phyloP scores from a whole-genome alignment of 331 rosid species.

The Spiraea crenata region DNA sequence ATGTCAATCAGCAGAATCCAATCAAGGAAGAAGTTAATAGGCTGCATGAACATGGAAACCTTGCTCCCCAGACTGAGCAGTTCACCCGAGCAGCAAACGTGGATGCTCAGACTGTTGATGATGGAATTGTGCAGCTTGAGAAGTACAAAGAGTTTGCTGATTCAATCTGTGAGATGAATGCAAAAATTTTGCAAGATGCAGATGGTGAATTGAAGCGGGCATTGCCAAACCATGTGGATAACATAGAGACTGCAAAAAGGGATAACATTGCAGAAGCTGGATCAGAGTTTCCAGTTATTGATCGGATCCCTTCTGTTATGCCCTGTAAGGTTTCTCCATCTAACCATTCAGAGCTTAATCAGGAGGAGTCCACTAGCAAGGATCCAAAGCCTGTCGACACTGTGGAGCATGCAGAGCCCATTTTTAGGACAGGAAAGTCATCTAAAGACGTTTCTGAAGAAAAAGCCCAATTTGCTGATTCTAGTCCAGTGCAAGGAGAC shows the following conservation, averaged over 20 bases:
- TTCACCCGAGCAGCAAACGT: slow-evolving; percentile 29
- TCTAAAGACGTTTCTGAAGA: slow-evolving; percentile 40
- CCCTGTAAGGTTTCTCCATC: slow-evolving; percentile 44
- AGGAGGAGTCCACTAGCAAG: slow-evolving; percentile 47
- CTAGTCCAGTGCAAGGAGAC: slow-evolving; percentile 60
- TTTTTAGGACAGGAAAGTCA: slow-evolving; percentile 37
- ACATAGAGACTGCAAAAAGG: slow-evolving; percentile 28
- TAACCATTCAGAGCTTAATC: slow-evolving; percentile 49
- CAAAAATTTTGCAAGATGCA: slow-evolving; percentile 44
- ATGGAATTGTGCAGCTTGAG: slow-evolving; percentile 51
- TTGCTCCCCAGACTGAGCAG: slow-evolving; percentile 33
- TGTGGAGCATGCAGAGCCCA: slow-evolving; percentile 34
- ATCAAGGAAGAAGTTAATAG: slow-evolving; percentile 41
- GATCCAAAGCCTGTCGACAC: slow-evolving; percentile 27
- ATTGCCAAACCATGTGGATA: slow-evolving; percentile 31
- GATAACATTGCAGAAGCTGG: not conserved
- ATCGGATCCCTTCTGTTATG: not conserved
- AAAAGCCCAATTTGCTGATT: slow-evolving; percentile 31
- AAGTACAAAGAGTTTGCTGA: slow-evolving; percentile 50
- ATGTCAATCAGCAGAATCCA: slow-evolving; percentile 35
- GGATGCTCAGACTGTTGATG: slow-evolving; percentile 43
- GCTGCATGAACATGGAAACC: slow-evolving; percentile 39
- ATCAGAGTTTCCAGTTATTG: not conserved
- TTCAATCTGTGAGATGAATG: slow-evolving; percentile 42
- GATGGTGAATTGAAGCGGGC: slow-evolving; percentile 42